These are phyloP conservation scores for Malassezia caprae DNA, from an alignment of 1,284 basidiomycete genomes.

Conservation along the genomic window DNA sequence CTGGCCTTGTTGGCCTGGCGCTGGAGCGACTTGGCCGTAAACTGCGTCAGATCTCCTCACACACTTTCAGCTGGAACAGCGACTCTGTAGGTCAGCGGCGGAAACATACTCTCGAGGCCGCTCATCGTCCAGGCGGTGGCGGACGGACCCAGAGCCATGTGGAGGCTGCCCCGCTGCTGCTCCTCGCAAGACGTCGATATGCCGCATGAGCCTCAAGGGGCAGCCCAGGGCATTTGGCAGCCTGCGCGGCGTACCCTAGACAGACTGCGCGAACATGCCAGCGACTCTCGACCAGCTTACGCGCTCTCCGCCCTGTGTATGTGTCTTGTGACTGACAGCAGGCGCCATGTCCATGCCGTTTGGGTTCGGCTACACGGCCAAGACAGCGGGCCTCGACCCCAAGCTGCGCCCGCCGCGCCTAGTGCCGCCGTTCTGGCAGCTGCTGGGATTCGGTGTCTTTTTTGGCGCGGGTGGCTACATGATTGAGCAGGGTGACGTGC, in stretches of 20 bases:
- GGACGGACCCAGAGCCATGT: background rate
- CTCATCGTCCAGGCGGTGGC: conserved; percentile 19
- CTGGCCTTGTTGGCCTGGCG: conserved; percentile 42
- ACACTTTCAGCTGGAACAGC: conserved; percentile 45
- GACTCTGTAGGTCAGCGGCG: conserved; percentile 23
- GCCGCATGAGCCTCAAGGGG: background rate
- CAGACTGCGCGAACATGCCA: conserved; percentile 20
- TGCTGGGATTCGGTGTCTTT: conserved; percentile 29
- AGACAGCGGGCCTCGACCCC: conserved; percentile 22
- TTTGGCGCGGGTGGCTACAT: conserved; percentile 41
- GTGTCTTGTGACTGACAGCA: conserved; percentile 4
- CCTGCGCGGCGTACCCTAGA: conserved; percentile 11
- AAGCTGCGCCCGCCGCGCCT: conserved; percentile 18
- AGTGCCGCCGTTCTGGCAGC: conserved; percentile 39
- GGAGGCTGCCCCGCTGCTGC: background rate
- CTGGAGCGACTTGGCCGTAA: conserved; percentile 47
- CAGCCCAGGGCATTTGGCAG: background rate
- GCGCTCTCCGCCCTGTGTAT: conserved; percentile 22
- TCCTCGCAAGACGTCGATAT: background rate
- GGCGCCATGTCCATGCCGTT: conserved; percentile 29
- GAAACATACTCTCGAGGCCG: conserved; percentile 30
- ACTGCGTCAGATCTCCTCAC: conserved; percentile 14
- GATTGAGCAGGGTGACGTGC: conserved; percentile 31
- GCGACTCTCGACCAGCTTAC: conserved; percentile 24
- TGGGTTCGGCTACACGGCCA: conserved; percentile 24